Percentiles rank a stretch among this genome's conserved stretches.
Conservation (phyloP, 192 early-diverging fungal species). For the Glomus cerebriforme region DNA sequence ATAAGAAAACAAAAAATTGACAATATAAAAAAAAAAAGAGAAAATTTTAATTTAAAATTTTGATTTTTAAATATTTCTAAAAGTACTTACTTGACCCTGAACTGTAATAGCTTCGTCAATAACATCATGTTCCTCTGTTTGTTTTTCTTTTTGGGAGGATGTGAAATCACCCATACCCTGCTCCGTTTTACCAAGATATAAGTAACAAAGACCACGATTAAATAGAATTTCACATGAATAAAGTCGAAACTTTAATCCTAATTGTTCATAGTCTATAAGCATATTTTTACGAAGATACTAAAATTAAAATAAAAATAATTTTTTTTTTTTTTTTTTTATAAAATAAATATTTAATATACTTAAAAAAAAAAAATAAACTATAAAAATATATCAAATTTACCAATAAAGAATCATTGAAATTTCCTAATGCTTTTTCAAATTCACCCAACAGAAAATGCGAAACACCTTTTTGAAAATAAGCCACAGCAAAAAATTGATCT, state of each 20-base stretch:
- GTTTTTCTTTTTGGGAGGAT: conserved; percentile 60
- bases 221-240: conserved; percentile 88
- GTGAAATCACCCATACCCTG: conserved; percentile 74
- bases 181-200: conserved; percentile 72
- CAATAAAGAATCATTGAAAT: conserved; percentile 79
- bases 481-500: conserved; percentile 89
- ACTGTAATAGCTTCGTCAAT: conserved; percentile 66
- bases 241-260: conserved; percentile 89
- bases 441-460: conserved; percentile 73
- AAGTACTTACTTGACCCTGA: conserved; percentile 42
- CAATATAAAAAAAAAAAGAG: neutral
- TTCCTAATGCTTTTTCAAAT: conserved; percentile 68
- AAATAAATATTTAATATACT: conserved; percentile 14
- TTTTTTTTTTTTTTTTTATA: too few species aligned
- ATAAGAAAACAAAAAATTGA: neutral
- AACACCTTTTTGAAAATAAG: conserved; percentile 91
- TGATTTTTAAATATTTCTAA: neutral
- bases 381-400: conserved; percentile 52
- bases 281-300: conserved; percentile 81
- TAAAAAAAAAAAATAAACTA: neutral
- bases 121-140: conserved; percentile 69
- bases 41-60: neutral
- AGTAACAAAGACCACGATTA: conserved; percentile 85
- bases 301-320: conserved; percentile 9
- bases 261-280: conserved; percentile 93